Evolutionary conservation across 768 basidiomycete species (phyloP).

Genomic region (Chalciporus piperatus): DNA sequence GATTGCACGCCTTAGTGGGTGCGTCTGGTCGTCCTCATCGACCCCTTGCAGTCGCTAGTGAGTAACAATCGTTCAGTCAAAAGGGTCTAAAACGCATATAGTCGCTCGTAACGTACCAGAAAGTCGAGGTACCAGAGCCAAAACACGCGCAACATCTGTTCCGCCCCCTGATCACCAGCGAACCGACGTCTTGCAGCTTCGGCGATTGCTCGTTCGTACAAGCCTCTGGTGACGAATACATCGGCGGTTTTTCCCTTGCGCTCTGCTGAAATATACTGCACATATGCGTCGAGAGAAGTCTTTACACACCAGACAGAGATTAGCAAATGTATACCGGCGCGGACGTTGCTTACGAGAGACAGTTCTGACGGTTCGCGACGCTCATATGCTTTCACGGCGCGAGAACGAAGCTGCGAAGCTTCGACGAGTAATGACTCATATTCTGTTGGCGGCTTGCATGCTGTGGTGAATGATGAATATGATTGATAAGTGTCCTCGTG

Average conservation of each 20-base stretch:
- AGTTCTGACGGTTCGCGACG: slow-evolving; percentile 63
- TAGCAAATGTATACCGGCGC: background rate
- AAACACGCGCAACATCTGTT: slow-evolving; percentile 57
- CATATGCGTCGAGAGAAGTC: slow-evolving; percentile 57
- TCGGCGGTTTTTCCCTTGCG: slow-evolving; percentile 59
- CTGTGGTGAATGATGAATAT: slow-evolving; percentile 89
- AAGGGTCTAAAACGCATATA: background rate
- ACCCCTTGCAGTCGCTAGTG: slow-evolving; percentile 35
- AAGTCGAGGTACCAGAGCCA: slow-evolving; percentile 77
- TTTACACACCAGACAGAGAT: slow-evolving; percentile 5
- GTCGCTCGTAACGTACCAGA: slow-evolving; percentile 45
- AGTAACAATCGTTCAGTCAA: background rate
- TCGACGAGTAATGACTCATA: slow-evolving; percentile 77
- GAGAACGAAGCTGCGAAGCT: slow-evolving; percentile 70
- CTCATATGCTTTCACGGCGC: slow-evolving; percentile 57
- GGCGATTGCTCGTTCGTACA: slow-evolving; percentile 75
- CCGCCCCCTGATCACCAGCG: slow-evolving; percentile 51
- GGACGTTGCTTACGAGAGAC: slow-evolving; percentile 47
- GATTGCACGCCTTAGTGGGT: slow-evolving; percentile 53
- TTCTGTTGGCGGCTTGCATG: slow-evolving; percentile 63
- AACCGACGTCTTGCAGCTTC: slow-evolving; percentile 65
- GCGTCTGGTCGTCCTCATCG: slow-evolving; percentile 40
- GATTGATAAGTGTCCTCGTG: slow-evolving; percentile 78
- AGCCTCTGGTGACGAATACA: slow-evolving; percentile 47
- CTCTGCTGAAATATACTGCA: slow-evolving; percentile 62